Percentiles rank a stretch among this genome's conserved stretches.
These are phyloP conservation scores for Priceomyces melissophilus DNA, from an alignment of 805 yeast genomes.

Conservation along the genomic window DNA sequence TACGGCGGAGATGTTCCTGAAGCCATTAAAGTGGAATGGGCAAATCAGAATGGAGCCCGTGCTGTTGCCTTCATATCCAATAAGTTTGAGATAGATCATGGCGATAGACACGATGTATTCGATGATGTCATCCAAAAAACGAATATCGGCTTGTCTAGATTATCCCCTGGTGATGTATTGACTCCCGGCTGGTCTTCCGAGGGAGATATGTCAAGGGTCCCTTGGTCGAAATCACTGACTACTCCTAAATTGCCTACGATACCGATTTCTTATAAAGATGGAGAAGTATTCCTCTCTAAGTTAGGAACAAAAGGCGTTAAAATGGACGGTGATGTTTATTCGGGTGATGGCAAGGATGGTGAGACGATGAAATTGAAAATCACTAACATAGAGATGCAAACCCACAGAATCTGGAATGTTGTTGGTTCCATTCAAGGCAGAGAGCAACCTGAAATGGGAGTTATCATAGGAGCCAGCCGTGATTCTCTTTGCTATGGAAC, in stretches of 20 bases:
- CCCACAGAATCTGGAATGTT: constrained; percentile 75
- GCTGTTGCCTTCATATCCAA: constrained; percentile 66
- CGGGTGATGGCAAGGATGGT: constrained; percentile 20
- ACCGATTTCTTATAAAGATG: constrained; percentile 77
- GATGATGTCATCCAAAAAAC: constrained; percentile 50
- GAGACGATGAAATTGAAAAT: constrained; percentile 24
- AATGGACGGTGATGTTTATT: constrained; percentile 24
- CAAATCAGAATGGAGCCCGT: constrained; percentile 52
- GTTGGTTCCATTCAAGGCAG: constrained; percentile 74
- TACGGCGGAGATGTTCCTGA: constrained; percentile 48
- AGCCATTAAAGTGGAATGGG: constrained; percentile 40
- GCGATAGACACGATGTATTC: constrained; percentile 10
- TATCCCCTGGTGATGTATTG: constrained; percentile 72
- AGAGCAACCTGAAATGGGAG: constrained; percentile 71
- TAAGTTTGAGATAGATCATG: constrained; percentile 14
- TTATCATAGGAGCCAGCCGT: constrained; percentile 79
- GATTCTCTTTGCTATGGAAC: constrained; percentile 81
- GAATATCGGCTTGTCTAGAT: constrained; percentile 57
- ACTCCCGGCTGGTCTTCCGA: constrained; percentile 71
- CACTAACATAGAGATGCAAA: constrained; percentile 41
- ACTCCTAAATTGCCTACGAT: constrained; percentile 73
- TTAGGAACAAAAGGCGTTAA: constrained; percentile 25
- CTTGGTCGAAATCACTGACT: constrained; percentile 45
- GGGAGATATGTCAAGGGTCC: constrained; percentile 35
- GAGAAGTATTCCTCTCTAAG: constrained; percentile 34